Percentiles rank a stretch among this genome's conserved stretches.
phyloP scores from a whole-genome alignment of 192 early-diverging fungal genomes.

The Gaertneriomyces semiglobifer region DNA sequence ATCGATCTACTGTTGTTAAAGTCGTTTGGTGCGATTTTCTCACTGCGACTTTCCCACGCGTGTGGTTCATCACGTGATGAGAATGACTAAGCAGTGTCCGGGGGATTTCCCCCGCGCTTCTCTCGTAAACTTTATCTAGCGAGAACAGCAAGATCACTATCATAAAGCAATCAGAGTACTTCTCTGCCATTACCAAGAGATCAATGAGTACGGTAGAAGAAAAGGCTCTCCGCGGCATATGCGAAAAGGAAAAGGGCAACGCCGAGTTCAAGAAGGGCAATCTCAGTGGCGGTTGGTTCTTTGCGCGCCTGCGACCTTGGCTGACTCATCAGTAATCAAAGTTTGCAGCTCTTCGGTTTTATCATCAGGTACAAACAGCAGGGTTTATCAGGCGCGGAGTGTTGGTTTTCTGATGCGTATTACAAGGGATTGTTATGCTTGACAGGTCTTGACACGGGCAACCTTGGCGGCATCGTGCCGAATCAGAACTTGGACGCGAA shows the following conservation, averaged over 20 bases:
- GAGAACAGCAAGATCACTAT: too few species aligned
- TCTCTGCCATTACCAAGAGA: too few species aligned
- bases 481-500: slow-evolving; percentile 17
- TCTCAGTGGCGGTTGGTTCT: slow-evolving; percentile 14
- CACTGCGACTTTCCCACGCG: too few species aligned
- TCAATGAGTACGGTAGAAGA: slow-evolving; percentile 4
- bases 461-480: slow-evolving; percentile 28
- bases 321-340: slow-evolving; percentile 8
- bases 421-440: slow-evolving; percentile 35
- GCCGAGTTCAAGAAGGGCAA: slow-evolving; percentile 38
- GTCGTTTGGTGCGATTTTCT: too few species aligned
- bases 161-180: too few species aligned
- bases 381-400: not conserved
- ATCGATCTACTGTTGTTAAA: too few species aligned
- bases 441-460: slow-evolving; percentile 38
- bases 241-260: slow-evolving; percentile 43
- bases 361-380: slow-evolving; percentile 23
- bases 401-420: not conserved
- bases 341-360: slow-evolving; percentile 15
- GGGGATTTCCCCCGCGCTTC: too few species aligned
- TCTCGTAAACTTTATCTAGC: too few species aligned
- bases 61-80: too few species aligned
- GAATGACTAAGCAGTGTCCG: too few species aligned
- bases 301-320: not conserved
- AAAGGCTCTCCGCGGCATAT: slow-evolving; percentile 28